Evolutionary conservation across 805 yeast species (phyloP), one percentile per base, ranked within the genome.

Genomic region (Hanseniaspora taiwanica): DNA sequence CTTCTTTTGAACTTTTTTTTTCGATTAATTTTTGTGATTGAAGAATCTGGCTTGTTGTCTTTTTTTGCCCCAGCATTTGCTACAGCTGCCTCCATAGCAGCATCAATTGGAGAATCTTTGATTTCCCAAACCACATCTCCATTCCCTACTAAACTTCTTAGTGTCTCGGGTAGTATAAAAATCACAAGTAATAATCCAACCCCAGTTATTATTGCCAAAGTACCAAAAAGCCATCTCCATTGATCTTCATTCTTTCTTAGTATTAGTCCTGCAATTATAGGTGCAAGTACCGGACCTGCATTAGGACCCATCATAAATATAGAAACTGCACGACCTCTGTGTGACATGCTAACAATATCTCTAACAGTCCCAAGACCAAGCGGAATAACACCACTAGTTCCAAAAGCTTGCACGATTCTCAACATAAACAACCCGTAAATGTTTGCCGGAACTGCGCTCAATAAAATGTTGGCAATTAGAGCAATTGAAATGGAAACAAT

Each of bases 281-380:
- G 96, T 2, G 94, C 85, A 2, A 85, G 48, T 35, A 86, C 70
- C 2, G 95, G 96, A 0, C 94, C 96, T 48, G 80, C 66, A 38
- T 86, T 73, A 0, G 94, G 94, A 0, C 96, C 96, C 46, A 86
- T 58, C 66, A 85, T 86, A 49, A 77, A 86, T 41, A 78, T 68
- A 0, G 94, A 91, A 71, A 86, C 78, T 2, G 93, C 89, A 10
- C 70, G 64, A 2, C 94, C 96, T 50, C 95, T 65, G 47, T 76
- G 71, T 23, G 71, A 66, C 16, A 79, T 77, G 7, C 73, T 66
- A 44, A 69, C 78, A 24, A 86, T 57, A 55, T 86, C 96, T 21
- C 84, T 74, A 16, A 86, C 77, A 0, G 94, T 82, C 2, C 94
- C 96, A 0, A 95, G 94, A 1, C 96, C 96, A 21, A 84, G 79